Evolutionary conservation across 192 early-diverging fungal genomes (phyloP).

Genomic region (Coemansia sp.): DNA sequence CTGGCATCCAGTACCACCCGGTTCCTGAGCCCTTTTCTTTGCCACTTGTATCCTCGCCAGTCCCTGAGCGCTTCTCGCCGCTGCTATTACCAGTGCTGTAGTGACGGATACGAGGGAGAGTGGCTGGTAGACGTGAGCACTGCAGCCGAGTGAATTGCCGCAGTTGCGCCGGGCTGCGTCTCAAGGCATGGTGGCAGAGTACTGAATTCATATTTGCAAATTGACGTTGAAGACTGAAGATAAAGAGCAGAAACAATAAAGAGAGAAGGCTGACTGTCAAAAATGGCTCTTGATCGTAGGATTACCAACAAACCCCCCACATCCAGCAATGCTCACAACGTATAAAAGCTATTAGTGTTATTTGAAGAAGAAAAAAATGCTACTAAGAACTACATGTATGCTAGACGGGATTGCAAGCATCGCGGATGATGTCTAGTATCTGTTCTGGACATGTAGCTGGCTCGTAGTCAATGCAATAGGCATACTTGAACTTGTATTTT

Average conservation of each 20-base stretch:
- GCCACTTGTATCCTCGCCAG: background rate
- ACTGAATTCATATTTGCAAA: conserved; percentile 6
- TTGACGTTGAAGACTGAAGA: background rate
- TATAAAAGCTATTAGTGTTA: background rate
- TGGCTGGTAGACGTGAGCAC: background rate
- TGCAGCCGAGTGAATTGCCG: background rate
- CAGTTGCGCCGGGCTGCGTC: background rate
- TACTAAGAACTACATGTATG: background rate
- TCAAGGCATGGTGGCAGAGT: background rate
- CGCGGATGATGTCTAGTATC: background rate
- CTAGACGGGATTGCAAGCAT: background rate
- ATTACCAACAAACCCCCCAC: background rate
- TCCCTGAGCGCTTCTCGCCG: conserved; percentile 6
- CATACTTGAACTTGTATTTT: background rate
- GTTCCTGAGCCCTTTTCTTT: conserved; percentile 20
- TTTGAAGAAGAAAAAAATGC: background rate
- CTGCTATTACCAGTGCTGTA: conserved; percentile 13
- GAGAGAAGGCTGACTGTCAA: background rate
- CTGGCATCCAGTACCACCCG: conserved; percentile 76
- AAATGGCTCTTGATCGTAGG: background rate
- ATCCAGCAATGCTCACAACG: no score
- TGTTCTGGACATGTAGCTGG: background rate
- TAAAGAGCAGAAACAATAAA: background rate
- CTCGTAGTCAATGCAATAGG: background rate
- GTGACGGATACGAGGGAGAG: conserved; percentile 9